Evolutionary conservation across 805 yeast genomes (phyloP), one percentile per base, ranked within the genome.

Genomic region (Yarrowia hollandica): DNA sequence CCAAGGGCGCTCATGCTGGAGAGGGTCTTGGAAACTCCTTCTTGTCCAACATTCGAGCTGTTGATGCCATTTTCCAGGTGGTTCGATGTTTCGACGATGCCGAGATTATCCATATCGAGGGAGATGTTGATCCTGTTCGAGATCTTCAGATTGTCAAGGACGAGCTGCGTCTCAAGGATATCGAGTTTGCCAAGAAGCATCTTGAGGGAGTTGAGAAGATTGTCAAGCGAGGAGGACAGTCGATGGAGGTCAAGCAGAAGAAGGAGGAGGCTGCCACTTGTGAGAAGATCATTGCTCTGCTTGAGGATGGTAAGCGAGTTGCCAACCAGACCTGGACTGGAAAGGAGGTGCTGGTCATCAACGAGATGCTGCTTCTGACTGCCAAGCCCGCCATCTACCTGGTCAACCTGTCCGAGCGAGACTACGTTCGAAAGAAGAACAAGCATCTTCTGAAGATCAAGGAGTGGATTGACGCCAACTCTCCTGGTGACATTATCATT

Each of bases 11-110:
- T 34, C 84, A 90, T 62, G 86, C 88, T 59, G 98, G 98, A 74
- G 97, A 90, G 76, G 99, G 99, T 72, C 83, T 94, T 65, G 99
- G 99, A 71, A 94, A 94, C 74, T 96, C 96, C 64, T 94, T 94
- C 82, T 83, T 94, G 77, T 86, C 96, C 66, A 91, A 94, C 74
- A 94, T 94, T 69, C 84, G 98, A 76, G 94, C 96, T 50, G 99
- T 94, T 60, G 99, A 94, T 81, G 96, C 97, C 63, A 86, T 94
- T 65, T 94, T 88, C 78, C 98, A 94, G 78, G 96, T 94, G 64
- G 98, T 94, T 54, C 86, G 99, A 76, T 88, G 96, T 76, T 94
- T 94, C 70, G 96, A 90, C 71, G 99, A 94, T 74, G 95, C 97
- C 34, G 99, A 94, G 72, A 94, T 94, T 69, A 90, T 91, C 67